phyloP scores from a whole-genome alignment of 805 yeast genomes.

The Spathaspora arborariae region DNA sequence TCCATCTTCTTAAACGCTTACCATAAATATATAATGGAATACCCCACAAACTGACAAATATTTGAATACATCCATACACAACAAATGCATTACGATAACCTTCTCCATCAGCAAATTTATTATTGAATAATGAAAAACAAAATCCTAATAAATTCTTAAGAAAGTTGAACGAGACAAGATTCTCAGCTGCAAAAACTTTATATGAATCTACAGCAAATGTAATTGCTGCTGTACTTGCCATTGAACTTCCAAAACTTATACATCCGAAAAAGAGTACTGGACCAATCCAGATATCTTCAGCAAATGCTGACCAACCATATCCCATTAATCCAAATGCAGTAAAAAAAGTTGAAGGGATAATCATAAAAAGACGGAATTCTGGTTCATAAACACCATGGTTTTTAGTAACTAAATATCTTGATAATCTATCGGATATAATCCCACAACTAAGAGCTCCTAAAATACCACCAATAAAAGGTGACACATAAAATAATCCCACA shows the following conservation, averaged over 20 bases:
- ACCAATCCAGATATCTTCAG: constrained; percentile 49
- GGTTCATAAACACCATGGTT: constrained; percentile 61
- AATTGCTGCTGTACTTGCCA: constrained; percentile 60
- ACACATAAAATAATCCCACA: constrained; percentile 51
- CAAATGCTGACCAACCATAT: constrained; percentile 56
- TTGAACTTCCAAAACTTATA: constrained; percentile 56
- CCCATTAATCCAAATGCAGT: constrained; percentile 55
- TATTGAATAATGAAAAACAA: constrained; percentile 54
- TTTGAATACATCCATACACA: constrained; percentile 50
- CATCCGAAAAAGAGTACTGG: constrained; percentile 56
- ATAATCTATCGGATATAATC: constrained; percentile 44
- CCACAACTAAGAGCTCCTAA: constrained; percentile 56
- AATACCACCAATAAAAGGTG: constrained; percentile 56
- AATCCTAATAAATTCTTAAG: constrained; percentile 54
- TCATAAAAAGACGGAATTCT: constrained; percentile 54
- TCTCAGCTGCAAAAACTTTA: constrained; percentile 54
- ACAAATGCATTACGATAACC: constrained; percentile 48
- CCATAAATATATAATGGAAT: constrained; percentile 55
- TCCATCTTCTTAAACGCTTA: constrained; percentile 47
- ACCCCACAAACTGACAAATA: constrained; percentile 44
- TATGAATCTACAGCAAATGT: constrained; percentile 58
- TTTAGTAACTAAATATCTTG: constrained; percentile 37
- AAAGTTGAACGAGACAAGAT: constrained; percentile 53
- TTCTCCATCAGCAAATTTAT: constrained; percentile 34
- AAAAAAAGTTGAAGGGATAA: constrained; percentile 43